Evolutionary conservation across 2,329 filamentous ascomycete species (phyloP), one percentile per base, ranked within the genome.

Genomic region (Cryphonectria naterciae): DNA sequence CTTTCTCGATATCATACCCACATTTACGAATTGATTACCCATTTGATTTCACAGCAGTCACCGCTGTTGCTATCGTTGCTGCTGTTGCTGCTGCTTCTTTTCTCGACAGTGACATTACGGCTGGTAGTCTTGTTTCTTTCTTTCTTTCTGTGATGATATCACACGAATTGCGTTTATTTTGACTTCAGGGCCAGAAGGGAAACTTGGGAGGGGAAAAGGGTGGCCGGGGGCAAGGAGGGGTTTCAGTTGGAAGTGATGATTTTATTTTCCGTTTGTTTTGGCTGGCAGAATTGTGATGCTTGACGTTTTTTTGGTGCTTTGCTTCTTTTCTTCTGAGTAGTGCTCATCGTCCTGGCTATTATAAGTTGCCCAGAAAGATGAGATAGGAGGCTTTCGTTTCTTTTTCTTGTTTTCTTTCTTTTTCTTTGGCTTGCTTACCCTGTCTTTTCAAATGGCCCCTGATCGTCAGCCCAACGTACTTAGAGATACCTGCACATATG

Each of bases 401-500:
- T 49, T 19, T 39, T 2, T 25, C 35, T 28, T 52, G 1, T 22
- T 37, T 58, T 22, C 39, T 10, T 67, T 28, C 13, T 17, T 39
- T 37, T 43, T 7, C 15, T 32, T 32, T 43, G 61, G 35, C 46
- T 54, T 37, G 58, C 46, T 62, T 68, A 52, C 58, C 43, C 6
- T 65, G 39, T 22, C 32, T 22, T 65, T 56, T 65, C 62, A 65
- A 54, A 58, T 41, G 49, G 65, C 52, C 68, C 52, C 62, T 68
- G 69, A 54, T 68, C 62, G 41, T 60, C 65, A 68, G 66, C 61
- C 63, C 52, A 65, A 39, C 58, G 17, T 67, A 67, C 66, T 68
- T 68, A 68, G 68, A 71, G 69, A 71, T 71, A 71, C 69, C 69
- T 71, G 61, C 66, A 71, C 63, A 71, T 71, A 68, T 65, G 69